Conservation (phyloP, 176 grass and related monocot species). For the Saccharum spontaneum region DNA sequence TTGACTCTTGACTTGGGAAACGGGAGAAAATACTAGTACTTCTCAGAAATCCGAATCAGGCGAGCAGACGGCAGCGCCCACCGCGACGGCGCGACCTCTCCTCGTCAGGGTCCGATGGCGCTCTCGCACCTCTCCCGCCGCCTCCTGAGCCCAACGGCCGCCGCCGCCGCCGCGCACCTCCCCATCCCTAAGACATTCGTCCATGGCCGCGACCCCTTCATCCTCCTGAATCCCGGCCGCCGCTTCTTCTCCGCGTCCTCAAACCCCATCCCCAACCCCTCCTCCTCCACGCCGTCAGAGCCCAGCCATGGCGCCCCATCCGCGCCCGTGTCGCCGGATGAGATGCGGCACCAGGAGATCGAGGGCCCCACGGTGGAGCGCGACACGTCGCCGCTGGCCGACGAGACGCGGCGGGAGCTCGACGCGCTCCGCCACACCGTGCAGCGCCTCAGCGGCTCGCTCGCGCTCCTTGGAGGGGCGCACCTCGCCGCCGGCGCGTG, state of each 20-base stretch:
- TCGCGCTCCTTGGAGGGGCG: constrained; percentile 64
- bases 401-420: constrained; percentile 76
- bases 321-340: background rate
- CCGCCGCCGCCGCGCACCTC: background rate
- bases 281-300: background rate
- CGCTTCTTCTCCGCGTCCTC: constrained; percentile 41
- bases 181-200: background rate
- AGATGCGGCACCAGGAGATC: constrained; percentile 87
- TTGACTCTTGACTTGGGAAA: background rate
- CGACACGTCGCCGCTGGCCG: constrained; percentile 73
- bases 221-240: constrained; percentile 22
- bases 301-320: background rate
- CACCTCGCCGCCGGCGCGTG: constrained; percentile 71
- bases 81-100: background rate
- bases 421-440: constrained; percentile 58
- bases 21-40: no score
- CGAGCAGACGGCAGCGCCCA: background rate
- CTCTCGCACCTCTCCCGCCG: constrained; percentile 45
- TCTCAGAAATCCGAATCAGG: background rate
- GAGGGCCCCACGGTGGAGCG: constrained; percentile 90
- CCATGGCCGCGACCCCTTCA: constrained; percentile 7
- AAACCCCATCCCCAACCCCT: background rate
- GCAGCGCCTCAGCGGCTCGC: constrained; percentile 59
- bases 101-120: constrained; percentile 32
- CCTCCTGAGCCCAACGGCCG: constrained; percentile 37